Percentiles rank a stretch among this genome's conserved stretches.
phyloP scores from a whole-genome alignment of 352 stramenopile genomes.

The Globisporangium perplexum region DNA sequence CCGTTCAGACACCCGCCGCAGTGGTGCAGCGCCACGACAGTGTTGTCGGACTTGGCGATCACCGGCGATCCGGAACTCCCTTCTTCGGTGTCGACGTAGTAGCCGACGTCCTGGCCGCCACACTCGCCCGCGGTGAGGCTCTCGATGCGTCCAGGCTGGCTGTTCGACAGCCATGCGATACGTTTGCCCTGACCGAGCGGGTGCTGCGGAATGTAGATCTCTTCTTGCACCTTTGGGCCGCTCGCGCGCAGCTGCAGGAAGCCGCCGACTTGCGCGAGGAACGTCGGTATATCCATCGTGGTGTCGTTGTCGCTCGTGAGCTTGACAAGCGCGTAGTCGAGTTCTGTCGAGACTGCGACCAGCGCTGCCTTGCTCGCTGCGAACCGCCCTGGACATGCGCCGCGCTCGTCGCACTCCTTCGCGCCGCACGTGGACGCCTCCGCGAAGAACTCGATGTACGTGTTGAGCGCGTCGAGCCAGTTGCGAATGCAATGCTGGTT shows the following conservation, averaged over 20 bases:
- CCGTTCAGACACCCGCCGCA: constrained; percentile 72
- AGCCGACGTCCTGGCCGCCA: constrained; percentile 45
- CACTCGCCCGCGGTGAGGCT: constrained; percentile 36
- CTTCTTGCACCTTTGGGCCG: constrained; percentile 26
- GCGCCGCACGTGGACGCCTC: constrained; percentile 36
- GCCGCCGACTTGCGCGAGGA: constrained; percentile 23
- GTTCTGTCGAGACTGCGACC: constrained; percentile 26
- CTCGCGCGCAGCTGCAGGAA: constrained; percentile 31
- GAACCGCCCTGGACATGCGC: constrained; percentile 37
- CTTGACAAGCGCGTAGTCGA: constrained; percentile 45
- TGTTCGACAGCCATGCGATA: constrained; percentile 22
- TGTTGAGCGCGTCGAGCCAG: constrained; percentile 60
- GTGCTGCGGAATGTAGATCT: constrained; percentile 40
- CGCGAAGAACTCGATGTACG: constrained; percentile 60
- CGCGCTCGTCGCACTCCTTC: constrained; percentile 24
- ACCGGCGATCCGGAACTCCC: constrained; percentile 66
- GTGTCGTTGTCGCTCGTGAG: constrained; percentile 22
- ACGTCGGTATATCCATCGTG: constrained; percentile 26
- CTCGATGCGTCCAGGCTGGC: constrained; percentile 21
- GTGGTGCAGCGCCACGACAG: constrained; percentile 72
- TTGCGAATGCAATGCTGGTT: constrained; percentile 75
- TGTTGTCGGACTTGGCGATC: constrained; percentile 43
- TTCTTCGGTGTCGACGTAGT: constrained; percentile 73
- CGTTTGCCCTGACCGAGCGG: constrained; percentile 31
- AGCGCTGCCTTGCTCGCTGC: constrained; percentile 29